Evolutionary conservation across 2,329 filamentous ascomycete species (phyloP).

Genomic region (Fragosphaeria purpurea): DNA sequence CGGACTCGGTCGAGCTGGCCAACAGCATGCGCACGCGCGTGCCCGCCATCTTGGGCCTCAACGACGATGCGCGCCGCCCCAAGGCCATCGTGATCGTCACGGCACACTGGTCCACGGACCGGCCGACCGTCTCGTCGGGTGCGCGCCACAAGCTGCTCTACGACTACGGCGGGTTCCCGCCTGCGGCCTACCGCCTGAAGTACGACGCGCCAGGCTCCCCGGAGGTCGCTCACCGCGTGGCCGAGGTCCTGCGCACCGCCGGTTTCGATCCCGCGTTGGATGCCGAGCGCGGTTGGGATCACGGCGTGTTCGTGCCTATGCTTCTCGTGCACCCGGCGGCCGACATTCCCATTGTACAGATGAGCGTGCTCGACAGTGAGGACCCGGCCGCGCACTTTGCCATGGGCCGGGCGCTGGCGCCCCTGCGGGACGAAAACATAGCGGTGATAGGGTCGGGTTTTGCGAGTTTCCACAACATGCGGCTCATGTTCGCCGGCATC

Average conservation of each 20-base stretch:
- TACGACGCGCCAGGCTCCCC: constrained; percentile 48
- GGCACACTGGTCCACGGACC: constrained; percentile 44
- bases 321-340: constrained; percentile 43
- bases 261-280: constrained; percentile 34
- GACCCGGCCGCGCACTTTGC: constrained; percentile 36
- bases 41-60: constrained; percentile 44
- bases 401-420: constrained; percentile 41
- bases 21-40: constrained; percentile 42
- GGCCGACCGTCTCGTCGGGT: constrained; percentile 41
- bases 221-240: constrained; percentile 39
- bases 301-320: constrained; percentile 51
- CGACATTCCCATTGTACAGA: constrained; percentile 44
- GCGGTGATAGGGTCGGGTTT: constrained; percentile 52
- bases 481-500: constrained; percentile 29
- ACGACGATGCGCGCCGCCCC: constrained; percentile 31
- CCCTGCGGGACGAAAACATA: constrained; percentile 41
- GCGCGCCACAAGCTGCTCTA: constrained; percentile 39
- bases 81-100: constrained; percentile 45
- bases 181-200: constrained; percentile 42
- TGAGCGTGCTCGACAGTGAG: constrained; percentile 44
- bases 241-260: constrained; percentile 32
- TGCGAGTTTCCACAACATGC: constrained; percentile 46
- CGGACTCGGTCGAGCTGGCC: constrained; percentile 38
- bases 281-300: constrained; percentile 42
- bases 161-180: constrained; percentile 49